Evolutionary conservation across 768 basidiomycete species (phyloP), one percentile per base, ranked within the genome.

Genomic region (Pisolithus tinctorius): DNA sequence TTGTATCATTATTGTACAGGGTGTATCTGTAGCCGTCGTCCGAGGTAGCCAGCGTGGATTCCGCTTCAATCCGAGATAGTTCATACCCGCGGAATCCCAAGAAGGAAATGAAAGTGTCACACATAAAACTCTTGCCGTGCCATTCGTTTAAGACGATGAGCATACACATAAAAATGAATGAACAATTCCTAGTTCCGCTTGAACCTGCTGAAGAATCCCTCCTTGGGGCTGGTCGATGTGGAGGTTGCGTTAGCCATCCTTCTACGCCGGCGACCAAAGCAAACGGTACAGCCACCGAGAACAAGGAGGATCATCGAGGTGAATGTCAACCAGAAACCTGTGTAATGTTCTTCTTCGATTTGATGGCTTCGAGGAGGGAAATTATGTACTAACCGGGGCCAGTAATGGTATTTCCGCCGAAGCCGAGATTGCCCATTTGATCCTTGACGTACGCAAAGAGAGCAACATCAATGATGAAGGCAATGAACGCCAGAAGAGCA

Each of bases 281-380:
- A 85, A 36, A 87, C 81, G 3, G 82, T 82, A 71, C 79, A 78
- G 48, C 84, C 84, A 16, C 79, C 84, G 50, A 87, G 61, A 39
- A 81, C 65, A 30, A 83, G 75, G 4, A 88, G 75, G 56, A 88
- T 68, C 61, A 89, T 69, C 11, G 81, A 65, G 17, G 75, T 79
- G 58, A 89, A 80, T 1, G 84, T 87, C 64, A 89, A 63, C 87
- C 87, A 89, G 65, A 88, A 88, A 7, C 77, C 86, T 84, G 54
- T 44, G n/a, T 29, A 6, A 20, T 1, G 17, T 30, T 26, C 40
- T 27, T 17, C 27, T 23, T 60, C 45, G 50, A 41, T 17, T 45
- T 25, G 42, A 30, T 47, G 44, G 34, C 38, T 38, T 27, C 50
- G 46, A 13, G 11, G 14, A 7, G 14, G 10, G 0, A 37, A 20